Evolutionary conservation across 805 yeast genomes (phyloP).

Genomic region (Metschnikowia colocasiae): DNA sequence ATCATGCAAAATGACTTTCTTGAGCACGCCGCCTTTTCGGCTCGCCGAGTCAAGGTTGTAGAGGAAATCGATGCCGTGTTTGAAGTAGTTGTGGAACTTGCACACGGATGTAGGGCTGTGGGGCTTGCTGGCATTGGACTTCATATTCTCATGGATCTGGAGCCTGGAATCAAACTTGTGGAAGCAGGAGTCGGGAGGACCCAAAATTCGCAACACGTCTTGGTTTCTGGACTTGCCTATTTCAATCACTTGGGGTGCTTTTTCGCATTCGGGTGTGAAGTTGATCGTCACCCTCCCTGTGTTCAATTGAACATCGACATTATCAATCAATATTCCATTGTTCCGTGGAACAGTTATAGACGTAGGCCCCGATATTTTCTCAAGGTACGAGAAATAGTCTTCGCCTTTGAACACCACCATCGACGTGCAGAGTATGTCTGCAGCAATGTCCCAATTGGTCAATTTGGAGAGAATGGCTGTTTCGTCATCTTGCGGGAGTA

Average conservation of each 20-base stretch:
- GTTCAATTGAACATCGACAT: slow-evolving; percentile 16
- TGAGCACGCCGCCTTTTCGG: slow-evolving; percentile 31
- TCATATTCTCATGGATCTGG: slow-evolving; percentile 28
- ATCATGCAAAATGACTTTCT: slow-evolving; percentile 48
- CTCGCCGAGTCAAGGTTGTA: slow-evolving; percentile 37
- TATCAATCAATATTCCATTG: slow-evolving; percentile 8
- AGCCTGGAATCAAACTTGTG: slow-evolving; percentile 44
- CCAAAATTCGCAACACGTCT: slow-evolving; percentile 43
- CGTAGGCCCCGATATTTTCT: slow-evolving; percentile 1
- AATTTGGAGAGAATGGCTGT: slow-evolving; percentile 24
- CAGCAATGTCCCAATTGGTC: slow-evolving; percentile 30
- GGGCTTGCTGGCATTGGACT: slow-evolving; percentile 18
- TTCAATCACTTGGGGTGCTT: slow-evolving; percentile 5
- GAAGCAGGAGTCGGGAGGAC: slow-evolving; percentile 56
- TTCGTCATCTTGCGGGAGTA: slow-evolving; percentile 18
- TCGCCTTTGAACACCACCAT: slow-evolving; percentile 40
- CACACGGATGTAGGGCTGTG: slow-evolving; percentile 17
- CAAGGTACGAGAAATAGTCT: slow-evolving; percentile 29
- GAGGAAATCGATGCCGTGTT: slow-evolving; percentile 51
- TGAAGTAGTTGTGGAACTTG: slow-evolving; percentile 55
- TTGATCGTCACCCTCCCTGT: slow-evolving; percentile 25
- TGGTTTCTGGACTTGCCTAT: slow-evolving; percentile 49
- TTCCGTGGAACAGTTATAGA: background rate
- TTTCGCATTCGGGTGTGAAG: slow-evolving; percentile 9
- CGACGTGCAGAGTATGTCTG: slow-evolving; percentile 35